Conservation (phyloP, 2,329 filamentous ascomycete species). For the Aspergillus flavus region DNA sequence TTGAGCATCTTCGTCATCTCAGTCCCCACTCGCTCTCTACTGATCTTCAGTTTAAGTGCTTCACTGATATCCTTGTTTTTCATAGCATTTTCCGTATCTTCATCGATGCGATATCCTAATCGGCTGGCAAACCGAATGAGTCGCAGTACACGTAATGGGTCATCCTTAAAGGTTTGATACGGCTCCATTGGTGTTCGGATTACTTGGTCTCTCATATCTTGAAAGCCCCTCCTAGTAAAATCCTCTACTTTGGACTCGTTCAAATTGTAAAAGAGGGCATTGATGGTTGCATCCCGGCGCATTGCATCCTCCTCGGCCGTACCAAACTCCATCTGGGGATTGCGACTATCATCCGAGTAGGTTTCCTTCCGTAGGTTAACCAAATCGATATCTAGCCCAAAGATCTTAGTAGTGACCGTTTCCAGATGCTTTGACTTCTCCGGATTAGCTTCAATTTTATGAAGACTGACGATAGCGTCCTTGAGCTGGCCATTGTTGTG, state of each 20-base stretch:
- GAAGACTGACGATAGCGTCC: slow-evolving; percentile 72
- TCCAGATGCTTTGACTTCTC: slow-evolving; percentile 97
- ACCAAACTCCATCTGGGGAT: slow-evolving; percentile 90
- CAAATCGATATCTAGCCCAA: slow-evolving; percentile 87
- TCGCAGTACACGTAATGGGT: slow-evolving; percentile 83
- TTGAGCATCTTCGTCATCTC: slow-evolving; percentile 92
- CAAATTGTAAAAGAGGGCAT: slow-evolving; percentile 94
- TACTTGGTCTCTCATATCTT: slow-evolving; percentile 71
- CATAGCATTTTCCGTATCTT: slow-evolving; percentile 72
- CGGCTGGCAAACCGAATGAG: slow-evolving; percentile 89
- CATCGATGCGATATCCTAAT: slow-evolving; percentile 76
- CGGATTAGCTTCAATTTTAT: slow-evolving; percentile 89
- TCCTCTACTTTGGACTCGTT: slow-evolving; percentile 80
- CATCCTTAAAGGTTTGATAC: slow-evolving; percentile 90
- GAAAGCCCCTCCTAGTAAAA: slow-evolving; percentile 72
- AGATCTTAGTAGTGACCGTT: slow-evolving; percentile 82
- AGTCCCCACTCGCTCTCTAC: slow-evolving; percentile 80
- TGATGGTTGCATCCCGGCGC: slow-evolving; percentile 88
- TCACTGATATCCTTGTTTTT: slow-evolving; percentile 73
- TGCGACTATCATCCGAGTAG: slow-evolving; percentile 85
- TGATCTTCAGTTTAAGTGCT: slow-evolving; percentile 85
- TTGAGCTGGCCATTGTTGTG: slow-evolving; percentile 54
- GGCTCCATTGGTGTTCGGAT: slow-evolving; percentile 87
- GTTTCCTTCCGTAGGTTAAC: slow-evolving; percentile 93
- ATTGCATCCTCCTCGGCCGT: slow-evolving; percentile 87